Percentiles rank a stretch among this genome's conserved stretches.
Evolutionary conservation across 2,329 filamentous ascomycete species (phyloP).

Genomic region (Ceratocystis harringtonii): DNA sequence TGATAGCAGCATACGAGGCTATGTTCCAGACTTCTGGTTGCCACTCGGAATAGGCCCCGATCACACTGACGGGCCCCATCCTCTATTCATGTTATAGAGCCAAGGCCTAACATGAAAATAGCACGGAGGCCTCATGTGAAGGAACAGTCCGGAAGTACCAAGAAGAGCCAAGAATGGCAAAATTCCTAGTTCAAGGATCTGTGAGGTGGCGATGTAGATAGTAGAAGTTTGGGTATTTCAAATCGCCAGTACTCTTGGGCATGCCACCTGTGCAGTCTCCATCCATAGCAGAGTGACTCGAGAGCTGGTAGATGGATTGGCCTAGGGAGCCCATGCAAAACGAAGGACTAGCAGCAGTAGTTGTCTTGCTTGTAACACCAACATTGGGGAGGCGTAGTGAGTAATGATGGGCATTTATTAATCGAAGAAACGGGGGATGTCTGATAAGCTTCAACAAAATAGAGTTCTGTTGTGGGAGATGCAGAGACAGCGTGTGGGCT

Average conservation of each 20-base stretch:
- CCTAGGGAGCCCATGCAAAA: no score
- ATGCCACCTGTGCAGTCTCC: background rate
- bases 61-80: background rate
- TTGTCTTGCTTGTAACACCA: no score
- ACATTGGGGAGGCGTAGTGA: no score
- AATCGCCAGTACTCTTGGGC: background rate
- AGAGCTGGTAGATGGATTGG: no score
- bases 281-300: no score
- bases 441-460: no score
- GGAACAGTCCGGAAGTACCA: background rate
- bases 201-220: background rate
- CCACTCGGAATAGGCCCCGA: background rate
- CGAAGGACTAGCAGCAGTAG: no score
- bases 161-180: background rate
- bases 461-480: no score
- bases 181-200: background rate
- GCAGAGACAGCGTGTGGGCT: no score
- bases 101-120: background rate
- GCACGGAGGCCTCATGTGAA: background rate
- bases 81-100: background rate
- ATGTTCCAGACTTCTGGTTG: background rate
- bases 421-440: no score
- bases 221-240: background rate
- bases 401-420: no score
- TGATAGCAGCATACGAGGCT: background rate